Conservation (phyloP, 495 filamentous ascomycete species). For the Xylaria grammica region DNA sequence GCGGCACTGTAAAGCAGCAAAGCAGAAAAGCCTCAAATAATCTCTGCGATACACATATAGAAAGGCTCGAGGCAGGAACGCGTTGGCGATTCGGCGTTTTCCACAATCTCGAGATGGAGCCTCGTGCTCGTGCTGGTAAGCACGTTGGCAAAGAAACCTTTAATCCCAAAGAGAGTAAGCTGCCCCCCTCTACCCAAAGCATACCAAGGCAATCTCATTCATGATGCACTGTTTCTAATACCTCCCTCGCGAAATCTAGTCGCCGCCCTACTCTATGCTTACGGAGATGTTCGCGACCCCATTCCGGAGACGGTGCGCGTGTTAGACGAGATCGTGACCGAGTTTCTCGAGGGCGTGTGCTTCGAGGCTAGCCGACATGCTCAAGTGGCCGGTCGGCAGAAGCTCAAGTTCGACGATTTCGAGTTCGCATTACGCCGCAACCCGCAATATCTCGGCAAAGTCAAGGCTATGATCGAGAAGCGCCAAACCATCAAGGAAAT, state of each 20-base stretch:
- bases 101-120: constrained; percentile 59
- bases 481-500: constrained; percentile 78
- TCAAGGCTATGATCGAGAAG: constrained; percentile 83
- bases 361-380: constrained; percentile 86
- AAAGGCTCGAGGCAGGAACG: background rate
- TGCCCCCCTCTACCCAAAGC: background rate
- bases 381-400: constrained; percentile 81
- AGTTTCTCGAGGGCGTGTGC: constrained; percentile 86
- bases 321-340: constrained; percentile 92
- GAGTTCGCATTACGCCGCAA: constrained; percentile 89
- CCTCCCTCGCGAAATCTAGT: constrained; percentile 57
- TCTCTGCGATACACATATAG: background rate
- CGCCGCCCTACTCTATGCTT: constrained; percentile 79
- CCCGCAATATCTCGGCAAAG: constrained; percentile 82
- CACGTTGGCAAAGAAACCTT: constrained; percentile 93
- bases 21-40: background rate
- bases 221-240: background rate
- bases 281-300: constrained; percentile 74
- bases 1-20: too few species aligned
- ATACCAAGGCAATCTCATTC: constrained; percentile 11
- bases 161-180: constrained; percentile 72
- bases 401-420: constrained; percentile 98
- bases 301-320: constrained; percentile 83
- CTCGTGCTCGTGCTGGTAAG: constrained; percentile 75
- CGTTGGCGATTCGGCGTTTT: background rate